Evolutionary conservation across 2,329 filamentous ascomycete species (phyloP), one percentile per base, ranked within the genome.

Genomic region (Bipolaris gigantea): DNA sequence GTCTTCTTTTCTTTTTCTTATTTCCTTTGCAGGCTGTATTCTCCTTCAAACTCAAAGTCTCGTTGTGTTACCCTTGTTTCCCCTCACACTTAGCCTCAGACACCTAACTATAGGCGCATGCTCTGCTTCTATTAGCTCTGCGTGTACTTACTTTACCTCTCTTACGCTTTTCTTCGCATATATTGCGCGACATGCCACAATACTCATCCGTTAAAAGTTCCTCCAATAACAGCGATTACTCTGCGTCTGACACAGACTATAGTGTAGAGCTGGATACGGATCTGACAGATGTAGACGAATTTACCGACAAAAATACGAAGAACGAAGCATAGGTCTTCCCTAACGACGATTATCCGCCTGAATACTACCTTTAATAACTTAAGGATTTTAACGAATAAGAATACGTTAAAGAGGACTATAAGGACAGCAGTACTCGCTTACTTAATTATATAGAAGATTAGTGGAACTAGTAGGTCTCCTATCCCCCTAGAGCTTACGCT

Each of bases 371-470:
- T 48, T 13, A 53, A 51, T 25, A 63, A 39, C 46, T 56, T 13
- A 35, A 62, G 18, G 32, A 25, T 10, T 60, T 61, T 19, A 48
- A 65, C 10, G 27, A 30, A 30, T 10, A 30, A 30, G 27, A 30
- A 11, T 30, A 30, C 10, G 3, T 11, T 2, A 30, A 30, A 30
- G 27, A 30, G 5, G 27, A 30, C 27, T 30, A 30, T 5, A 30
- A 30, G 27, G 27, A 30, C 3, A 30, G 27, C 27, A 30, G 27
- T 30, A 30, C 27, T 30, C 27, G 27, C 27, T 30, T 30, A 10
- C 34, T 64, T 5, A 45, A 64, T 57, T 25, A 25, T 48, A 60
- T 64, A 15, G 49, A 67, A 59, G 55, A 56, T 44, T 34, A 60
- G 53, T 66, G 32, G 57, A 55, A 60, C 48, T n/a, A 58, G 62